Percentiles rank a stretch among this genome's conserved stretches.
Evolutionary conservation across 106 monocot species (phyloP).

Genomic region (Xerophyta viscosa): DNA sequence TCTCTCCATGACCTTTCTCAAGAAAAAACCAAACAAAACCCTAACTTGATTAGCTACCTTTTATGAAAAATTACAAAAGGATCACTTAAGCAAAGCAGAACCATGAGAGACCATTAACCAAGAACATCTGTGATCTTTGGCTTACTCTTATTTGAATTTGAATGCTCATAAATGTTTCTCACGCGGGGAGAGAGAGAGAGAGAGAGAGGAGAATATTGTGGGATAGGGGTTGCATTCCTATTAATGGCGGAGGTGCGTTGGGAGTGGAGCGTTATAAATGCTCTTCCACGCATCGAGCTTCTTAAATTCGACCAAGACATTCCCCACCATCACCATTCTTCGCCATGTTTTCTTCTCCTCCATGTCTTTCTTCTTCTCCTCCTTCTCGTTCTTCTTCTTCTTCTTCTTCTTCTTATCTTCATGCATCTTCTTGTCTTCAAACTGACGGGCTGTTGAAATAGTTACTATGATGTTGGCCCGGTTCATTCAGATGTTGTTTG

Average conservation of each 20-base stretch:
- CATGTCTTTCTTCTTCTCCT: background rate
- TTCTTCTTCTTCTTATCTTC: conserved; percentile 6
- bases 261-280: conserved; percentile 62
- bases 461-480: conserved; percentile 81
- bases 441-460: conserved; percentile 21
- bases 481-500: conserved; percentile 58
- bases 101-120: no score
- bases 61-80: no score
- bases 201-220: conserved; percentile 2
- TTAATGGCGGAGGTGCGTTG: conserved; percentile 57
- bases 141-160: no score
- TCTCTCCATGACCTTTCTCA: no score
- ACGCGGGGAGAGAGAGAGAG: conserved; percentile 10
- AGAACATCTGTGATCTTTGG: background rate
- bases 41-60: no score
- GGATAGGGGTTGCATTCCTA: conserved; percentile 13
- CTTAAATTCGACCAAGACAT: conserved; percentile 50
- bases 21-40: no score
- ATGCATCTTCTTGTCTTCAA: background rate
- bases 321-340: conserved; percentile 11
- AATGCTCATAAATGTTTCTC: no score
- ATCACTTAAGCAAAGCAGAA: no score
- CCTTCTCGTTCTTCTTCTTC: no score
- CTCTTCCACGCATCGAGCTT: conserved; percentile 18
- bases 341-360: background rate